Conservation (phyloP, 129 eudicot genomes). For the sunflower (Helianthus annuus) region DNA sequence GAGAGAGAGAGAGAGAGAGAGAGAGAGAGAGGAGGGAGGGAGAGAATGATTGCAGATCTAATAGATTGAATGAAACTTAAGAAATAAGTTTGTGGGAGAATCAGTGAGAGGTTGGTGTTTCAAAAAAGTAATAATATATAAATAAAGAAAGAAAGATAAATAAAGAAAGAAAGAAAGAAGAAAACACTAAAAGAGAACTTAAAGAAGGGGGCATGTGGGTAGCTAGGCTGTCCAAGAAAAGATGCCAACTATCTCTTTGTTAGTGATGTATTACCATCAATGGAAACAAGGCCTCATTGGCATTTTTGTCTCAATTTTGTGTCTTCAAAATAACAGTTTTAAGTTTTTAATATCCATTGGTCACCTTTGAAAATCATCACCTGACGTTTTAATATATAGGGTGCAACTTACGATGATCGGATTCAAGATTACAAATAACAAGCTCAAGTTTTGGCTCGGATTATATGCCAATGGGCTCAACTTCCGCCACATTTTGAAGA, state of each 20-base stretch:
- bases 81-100: constrained; percentile 23
- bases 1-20: constrained; percentile 9
- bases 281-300: constrained; percentile 30
- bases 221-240: constrained; percentile 41
- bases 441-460: too few relatives aligned
- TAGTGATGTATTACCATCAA: constrained; percentile 30
- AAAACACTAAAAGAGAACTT: neutral
- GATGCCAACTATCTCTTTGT: constrained; percentile 35
- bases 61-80: constrained; percentile 22
- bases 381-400: neutral
- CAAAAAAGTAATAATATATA: neutral
- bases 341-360: neutral
- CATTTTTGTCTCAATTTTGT: constrained; percentile 11
- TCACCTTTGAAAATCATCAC: neutral
- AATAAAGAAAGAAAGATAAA: neutral
- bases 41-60: constrained; percentile 18
- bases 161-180: neutral
- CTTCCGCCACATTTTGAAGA: too few relatives aligned
- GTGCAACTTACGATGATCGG: neutral
- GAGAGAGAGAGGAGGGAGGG: neutral
- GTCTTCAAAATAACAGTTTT: neutral
- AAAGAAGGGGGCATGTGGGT: constrained; percentile 32
- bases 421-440: neutral
- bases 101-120: constrained; percentile 16
- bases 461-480: too few relatives aligned